Evolutionary conservation across 176 grass and related monocot species (phyloP).

Genomic region (Pontederia crassipes): DNA sequence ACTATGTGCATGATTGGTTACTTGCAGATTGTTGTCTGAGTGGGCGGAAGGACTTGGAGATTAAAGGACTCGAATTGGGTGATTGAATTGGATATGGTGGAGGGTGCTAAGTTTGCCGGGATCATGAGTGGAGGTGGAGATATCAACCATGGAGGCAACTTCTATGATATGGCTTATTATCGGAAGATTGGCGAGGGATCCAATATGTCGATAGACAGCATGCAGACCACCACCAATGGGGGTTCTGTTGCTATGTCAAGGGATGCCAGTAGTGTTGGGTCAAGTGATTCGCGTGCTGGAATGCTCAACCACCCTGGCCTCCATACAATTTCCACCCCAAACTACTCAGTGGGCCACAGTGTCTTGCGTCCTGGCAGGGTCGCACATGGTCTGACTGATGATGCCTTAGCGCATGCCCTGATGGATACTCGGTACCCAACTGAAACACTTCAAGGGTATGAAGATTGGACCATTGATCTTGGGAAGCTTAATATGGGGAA

Average conservation of each 20-base stretch:
- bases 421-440: slow-evolving; percentile 39
- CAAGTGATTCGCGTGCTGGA: slow-evolving; percentile 46
- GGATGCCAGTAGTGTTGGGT: slow-evolving; percentile 54
- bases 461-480: slow-evolving; percentile 62
- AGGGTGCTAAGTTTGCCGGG: slow-evolving; percentile 38
- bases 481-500: slow-evolving; percentile 47
- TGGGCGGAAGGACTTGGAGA: no score
- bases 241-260: slow-evolving; percentile 42
- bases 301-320: slow-evolving; percentile 67
- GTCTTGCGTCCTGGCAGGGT: slow-evolving; percentile 19
- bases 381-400: slow-evolving; percentile 19
- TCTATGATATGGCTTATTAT: slow-evolving; percentile 42
- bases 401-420: slow-evolving; percentile 38
- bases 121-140: slow-evolving; percentile 32
- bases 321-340: slow-evolving; percentile 18
- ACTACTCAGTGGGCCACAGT: slow-evolving; percentile 36
- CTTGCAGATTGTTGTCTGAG: no score
- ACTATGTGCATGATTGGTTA: no score
- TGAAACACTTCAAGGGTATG: slow-evolving; percentile 44
- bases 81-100: slow-evolving; percentile 31
- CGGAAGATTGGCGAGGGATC: slow-evolving; percentile 49
- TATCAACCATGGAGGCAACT: slow-evolving; percentile 33
- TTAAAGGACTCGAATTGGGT: no score
- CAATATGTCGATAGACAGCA: slow-evolving; percentile 57
- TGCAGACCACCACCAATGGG: slow-evolving; percentile 28